Conservation (phyloP, 768 basidiomycete species). For the Termitomyces bulborhizus region DNA sequence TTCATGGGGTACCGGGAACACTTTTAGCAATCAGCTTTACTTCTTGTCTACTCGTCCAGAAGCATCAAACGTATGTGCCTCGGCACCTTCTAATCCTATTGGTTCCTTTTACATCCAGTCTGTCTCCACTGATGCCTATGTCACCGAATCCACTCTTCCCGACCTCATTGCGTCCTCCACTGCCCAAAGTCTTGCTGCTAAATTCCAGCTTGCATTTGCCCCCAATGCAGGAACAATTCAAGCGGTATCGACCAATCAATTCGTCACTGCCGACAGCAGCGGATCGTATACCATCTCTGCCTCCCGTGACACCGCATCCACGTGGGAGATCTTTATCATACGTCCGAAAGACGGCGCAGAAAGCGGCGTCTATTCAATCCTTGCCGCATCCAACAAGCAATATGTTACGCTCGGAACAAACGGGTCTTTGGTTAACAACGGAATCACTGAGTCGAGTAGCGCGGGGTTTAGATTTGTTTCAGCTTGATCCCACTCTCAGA, state of each 20-base stretch:
- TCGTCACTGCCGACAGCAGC: conserved; percentile 26
- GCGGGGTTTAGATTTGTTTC: conserved; percentile 20
- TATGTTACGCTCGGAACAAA: conserved; percentile 20
- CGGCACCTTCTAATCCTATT: conserved; percentile 19
- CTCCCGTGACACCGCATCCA: conserved; percentile 18
- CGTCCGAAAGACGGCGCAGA: conserved; percentile 19
- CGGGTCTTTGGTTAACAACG: conserved; percentile 23
- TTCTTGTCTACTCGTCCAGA: conserved; percentile 26
- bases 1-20: conserved; percentile 27
- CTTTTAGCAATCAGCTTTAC: conserved; percentile 25
- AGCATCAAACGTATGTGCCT: conserved; percentile 21
- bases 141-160: conserved; percentile 17
- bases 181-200: conserved; percentile 14
- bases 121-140: conserved; percentile 16
- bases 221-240: conserved; percentile 24
- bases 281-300: conserved; percentile 21
- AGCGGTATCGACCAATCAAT: conserved; percentile 18
- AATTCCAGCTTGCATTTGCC: conserved; percentile 22
- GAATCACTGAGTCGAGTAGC: conserved; percentile 17
- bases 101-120: conserved; percentile 25
- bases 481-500: background rate
- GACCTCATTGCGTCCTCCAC: conserved; percentile 20
- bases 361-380: conserved; percentile 23
- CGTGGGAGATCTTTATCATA: conserved; percentile 25
- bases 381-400: conserved; percentile 22